These are phyloP conservation scores for Borovskyia barvae DNA, from an alignment of 208 protist species.

Conservation along the genomic window DNA sequence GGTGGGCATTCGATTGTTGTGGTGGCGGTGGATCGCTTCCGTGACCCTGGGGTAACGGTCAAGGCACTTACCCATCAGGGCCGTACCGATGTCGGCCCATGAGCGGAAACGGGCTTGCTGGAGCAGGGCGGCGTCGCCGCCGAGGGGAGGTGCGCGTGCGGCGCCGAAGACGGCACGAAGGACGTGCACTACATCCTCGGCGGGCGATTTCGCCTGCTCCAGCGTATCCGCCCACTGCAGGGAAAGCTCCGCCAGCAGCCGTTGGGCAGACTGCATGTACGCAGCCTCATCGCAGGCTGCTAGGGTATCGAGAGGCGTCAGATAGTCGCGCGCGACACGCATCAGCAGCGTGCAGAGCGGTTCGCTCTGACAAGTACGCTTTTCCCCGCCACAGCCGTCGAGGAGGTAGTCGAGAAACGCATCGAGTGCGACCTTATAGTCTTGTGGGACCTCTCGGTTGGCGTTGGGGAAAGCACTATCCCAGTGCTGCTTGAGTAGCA, in stretches of 20 bases:
- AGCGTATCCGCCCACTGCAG: conserved; percentile 10
- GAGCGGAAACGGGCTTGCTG: conserved; percentile 14
- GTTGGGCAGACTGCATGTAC: background rate
- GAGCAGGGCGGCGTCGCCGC: conserved; percentile 18
- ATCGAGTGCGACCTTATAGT: conserved; percentile 14
- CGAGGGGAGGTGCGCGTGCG: conserved; percentile 23
- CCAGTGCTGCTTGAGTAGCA: conserved; percentile 30
- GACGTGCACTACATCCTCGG: conserved; percentile 6
- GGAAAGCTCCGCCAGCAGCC: conserved; percentile 19
- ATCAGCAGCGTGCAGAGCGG: conserved; percentile 5
- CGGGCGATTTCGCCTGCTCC: conserved; percentile 5
- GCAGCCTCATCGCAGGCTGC: conserved; percentile 16
- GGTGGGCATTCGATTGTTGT: background rate
- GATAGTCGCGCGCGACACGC: conserved; percentile 9
- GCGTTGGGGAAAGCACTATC: conserved; percentile 4
- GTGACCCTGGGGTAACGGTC: conserved; percentile 4
- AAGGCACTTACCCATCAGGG: conserved; percentile 4
- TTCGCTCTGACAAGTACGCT: conserved; percentile 1
- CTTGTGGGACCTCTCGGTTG: conserved; percentile 7
- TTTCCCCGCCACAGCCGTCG: conserved; percentile 12
- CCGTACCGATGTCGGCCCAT: background rate
- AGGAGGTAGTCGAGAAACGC: conserved; percentile 25
- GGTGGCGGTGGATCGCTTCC: background rate
- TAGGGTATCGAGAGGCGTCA: conserved; percentile 15
- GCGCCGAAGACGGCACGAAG: conserved; percentile 14